Evolutionary conservation across 768 basidiomycete species (phyloP).

Genomic region (Podaxis mareebaensis): DNA sequence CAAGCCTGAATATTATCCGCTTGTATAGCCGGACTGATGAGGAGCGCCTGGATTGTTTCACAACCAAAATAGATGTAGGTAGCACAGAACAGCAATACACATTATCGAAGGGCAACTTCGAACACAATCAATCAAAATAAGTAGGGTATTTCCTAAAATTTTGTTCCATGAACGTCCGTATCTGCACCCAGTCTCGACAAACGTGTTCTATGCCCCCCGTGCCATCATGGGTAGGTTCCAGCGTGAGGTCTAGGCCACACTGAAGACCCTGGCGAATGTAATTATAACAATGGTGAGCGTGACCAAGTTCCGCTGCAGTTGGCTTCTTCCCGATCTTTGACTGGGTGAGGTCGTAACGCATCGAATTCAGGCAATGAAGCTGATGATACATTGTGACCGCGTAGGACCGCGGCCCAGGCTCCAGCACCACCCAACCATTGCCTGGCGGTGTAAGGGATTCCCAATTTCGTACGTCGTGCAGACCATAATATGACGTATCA

Average conservation of each 20-base stretch:
- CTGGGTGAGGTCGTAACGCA: conserved; percentile 20
- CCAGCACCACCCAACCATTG: conserved; percentile 18
- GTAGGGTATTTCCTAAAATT: conserved; percentile 4
- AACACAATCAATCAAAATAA: background rate
- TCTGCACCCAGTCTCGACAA: conserved; percentile 17
- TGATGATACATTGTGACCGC: conserved; percentile 22
- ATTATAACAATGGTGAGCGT: conserved; percentile 18
- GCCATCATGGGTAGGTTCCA: conserved; percentile 9
- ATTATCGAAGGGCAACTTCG: background rate
- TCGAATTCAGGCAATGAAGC: conserved; percentile 19
- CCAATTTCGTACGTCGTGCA: conserved; percentile 19
- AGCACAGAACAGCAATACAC: too few species aligned
- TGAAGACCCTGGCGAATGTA: conserved; percentile 15
- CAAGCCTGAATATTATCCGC: too few species aligned
- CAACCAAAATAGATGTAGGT: too few species aligned
- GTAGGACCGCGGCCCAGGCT: conserved; percentile 11
- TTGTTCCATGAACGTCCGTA: conserved; percentile 14
- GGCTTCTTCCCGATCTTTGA: conserved; percentile 15
- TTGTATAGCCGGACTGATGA: too few species aligned
- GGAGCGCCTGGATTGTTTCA: too few species aligned
- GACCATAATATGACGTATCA: conserved; percentile 16
- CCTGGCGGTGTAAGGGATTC: conserved; percentile 17
- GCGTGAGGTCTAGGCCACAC: conserved; percentile 13
- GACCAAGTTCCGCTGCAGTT: conserved; percentile 11
- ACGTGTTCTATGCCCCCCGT: conserved; percentile 4